phyloP scores from a whole-genome alignment of 306 rosid genomes.

The Pyrus bretschneideri region DNA sequence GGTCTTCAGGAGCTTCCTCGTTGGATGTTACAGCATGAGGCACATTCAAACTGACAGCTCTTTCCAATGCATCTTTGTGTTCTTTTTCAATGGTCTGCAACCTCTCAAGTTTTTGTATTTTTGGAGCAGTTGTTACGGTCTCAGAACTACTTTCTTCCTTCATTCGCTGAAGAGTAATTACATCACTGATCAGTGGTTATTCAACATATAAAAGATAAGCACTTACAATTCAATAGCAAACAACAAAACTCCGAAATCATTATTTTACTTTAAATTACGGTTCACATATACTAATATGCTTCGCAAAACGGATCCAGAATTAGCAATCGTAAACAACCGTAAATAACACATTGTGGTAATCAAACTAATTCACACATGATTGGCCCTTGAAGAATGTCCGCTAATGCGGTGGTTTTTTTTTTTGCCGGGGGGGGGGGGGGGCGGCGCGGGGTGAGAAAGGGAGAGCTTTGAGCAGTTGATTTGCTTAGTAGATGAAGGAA shows the following conservation, averaged over 20 bases:
- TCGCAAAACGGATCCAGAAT: background rate
- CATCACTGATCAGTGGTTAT: background rate
- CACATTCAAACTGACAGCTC: conserved; percentile 70
- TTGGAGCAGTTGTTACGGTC: conserved; percentile 56
- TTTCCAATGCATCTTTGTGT: conserved; percentile 73
- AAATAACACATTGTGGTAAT: background rate
- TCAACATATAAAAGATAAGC: background rate
- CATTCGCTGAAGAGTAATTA: conserved; percentile 34
- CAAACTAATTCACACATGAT: background rate
- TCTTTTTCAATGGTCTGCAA: conserved; percentile 59
- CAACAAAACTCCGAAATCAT: background rate
- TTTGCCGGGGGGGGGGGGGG: no score
- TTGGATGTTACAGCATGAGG: conserved; percentile 52
- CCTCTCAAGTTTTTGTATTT: conserved; percentile 50
- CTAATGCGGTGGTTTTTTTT: background rate
- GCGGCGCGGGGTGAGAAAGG: background rate
- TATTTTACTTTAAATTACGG: background rate
- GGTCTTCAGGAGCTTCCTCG: conserved; percentile 15
- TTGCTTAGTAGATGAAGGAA: background rate
- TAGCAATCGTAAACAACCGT: background rate
- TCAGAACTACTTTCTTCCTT: conserved; percentile 33
- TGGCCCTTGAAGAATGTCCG: background rate
- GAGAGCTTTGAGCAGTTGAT: background rate
- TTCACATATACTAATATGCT: background rate
- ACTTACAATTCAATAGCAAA: background rate